phyloP scores from a whole-genome alignment of 2,329 filamentous ascomycete genomes.

The Sporothrix dimorphospora region DNA sequence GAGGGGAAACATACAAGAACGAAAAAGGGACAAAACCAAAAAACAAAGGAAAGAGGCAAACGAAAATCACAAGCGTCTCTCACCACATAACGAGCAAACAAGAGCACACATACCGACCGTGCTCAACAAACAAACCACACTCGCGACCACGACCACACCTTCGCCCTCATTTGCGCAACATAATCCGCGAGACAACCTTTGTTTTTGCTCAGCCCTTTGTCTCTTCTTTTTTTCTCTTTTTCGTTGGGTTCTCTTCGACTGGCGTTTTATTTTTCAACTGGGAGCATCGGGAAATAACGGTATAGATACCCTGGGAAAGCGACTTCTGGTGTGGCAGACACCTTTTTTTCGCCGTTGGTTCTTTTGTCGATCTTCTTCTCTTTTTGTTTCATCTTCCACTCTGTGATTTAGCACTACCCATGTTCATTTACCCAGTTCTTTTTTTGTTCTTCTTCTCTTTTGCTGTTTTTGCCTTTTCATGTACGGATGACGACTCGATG shows the following conservation, averaged over 20 bases:
- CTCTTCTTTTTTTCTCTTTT: background rate
- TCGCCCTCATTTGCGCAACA: background rate
- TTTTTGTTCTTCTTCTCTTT: background rate
- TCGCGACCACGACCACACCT: background rate
- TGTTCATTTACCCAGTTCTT: background rate
- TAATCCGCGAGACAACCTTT: no score
- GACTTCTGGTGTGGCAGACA: constrained; percentile 9
- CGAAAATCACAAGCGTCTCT: background rate
- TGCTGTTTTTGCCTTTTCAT: background rate
- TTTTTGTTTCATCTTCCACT: background rate
- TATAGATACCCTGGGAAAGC: constrained; percentile 26
- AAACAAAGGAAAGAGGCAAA: background rate
- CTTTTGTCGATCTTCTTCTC: background rate
- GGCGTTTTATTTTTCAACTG: constrained; percentile 5
- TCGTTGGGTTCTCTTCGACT: background rate
- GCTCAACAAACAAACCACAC: background rate
- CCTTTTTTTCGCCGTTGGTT: background rate
- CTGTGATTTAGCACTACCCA: background rate
- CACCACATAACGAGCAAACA: background rate
- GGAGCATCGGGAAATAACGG: constrained; percentile 22
- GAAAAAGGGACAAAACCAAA: background rate
- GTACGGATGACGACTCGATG: constrained; percentile 17
- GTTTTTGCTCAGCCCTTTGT: background rate
- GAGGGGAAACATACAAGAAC: constrained; percentile 37
- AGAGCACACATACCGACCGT: background rate